A percentile compares a stretch with the other conserved stretches of the same genome.
Evolutionary conservation across 768 basidiomycete genomes (phyloP).

Genomic region (Punctularia strigosozonata): DNA sequence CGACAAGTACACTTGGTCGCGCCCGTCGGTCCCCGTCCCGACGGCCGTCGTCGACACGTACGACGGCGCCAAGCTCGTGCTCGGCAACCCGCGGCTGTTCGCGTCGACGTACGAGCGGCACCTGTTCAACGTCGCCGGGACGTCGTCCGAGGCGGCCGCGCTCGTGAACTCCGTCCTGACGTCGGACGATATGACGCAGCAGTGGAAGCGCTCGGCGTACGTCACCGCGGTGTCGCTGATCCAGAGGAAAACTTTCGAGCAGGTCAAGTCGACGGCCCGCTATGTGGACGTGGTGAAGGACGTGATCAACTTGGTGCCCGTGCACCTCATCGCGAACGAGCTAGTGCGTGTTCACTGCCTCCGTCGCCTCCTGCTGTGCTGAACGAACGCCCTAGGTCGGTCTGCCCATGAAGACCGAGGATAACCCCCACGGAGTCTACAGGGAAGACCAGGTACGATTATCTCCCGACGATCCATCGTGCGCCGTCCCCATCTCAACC

Average conservation of each 20-base stretch:
- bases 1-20: slow-evolving; percentile 46
- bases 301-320: slow-evolving; percentile 19
- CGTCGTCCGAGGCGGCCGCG: too few relatives aligned
- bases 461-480: too few relatives aligned
- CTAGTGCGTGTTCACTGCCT: slow-evolving; percentile 10
- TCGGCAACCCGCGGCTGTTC: background rate
- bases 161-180: background rate
- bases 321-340: slow-evolving; percentile 17
- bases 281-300: slow-evolving; percentile 21
- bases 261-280: slow-evolving; percentile 7
- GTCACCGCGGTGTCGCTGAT: slow-evolving; percentile 3
- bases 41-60: background rate
- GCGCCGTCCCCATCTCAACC: too few relatives aligned
- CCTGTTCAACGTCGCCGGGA: too few relatives aligned
- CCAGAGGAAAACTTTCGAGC: slow-evolving; percentile 8
- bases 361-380: background rate
- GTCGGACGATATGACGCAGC: background rate
- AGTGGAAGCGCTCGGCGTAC: background rate
- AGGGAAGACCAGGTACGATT: too few relatives aligned
- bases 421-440: slow-evolving; percentile 9
- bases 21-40: slow-evolving; percentile 24
- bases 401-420: slow-evolving; percentile 11
- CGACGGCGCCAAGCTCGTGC: background rate
- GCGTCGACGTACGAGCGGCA: too few relatives aligned
- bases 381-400: slow-evolving; percentile 6